Percentiles rank a stretch among this genome's conserved stretches.
phyloP scores from a whole-genome alignment of 768 basidiomycete genomes.

The Hericium erinaceus region DNA sequence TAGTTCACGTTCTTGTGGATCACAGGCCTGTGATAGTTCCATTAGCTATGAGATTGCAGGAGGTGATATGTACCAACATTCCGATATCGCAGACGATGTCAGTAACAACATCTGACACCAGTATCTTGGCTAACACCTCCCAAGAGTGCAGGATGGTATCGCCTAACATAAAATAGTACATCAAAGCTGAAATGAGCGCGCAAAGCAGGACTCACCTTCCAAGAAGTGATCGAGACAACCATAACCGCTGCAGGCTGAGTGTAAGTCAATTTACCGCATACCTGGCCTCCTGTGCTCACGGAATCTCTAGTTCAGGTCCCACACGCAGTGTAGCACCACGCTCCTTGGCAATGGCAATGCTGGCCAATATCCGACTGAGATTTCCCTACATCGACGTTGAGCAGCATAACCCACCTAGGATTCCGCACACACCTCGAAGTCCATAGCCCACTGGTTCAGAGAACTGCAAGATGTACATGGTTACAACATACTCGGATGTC shows the following conservation, averaged over 20 bases:
- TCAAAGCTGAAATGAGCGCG: background rate
- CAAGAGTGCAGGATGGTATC: slow-evolving; percentile 96
- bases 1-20: slow-evolving; percentile 97
- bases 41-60: background rate
- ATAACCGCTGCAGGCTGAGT: slow-evolving; percentile 60
- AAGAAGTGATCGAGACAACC: slow-evolving; percentile 97
- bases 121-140: slow-evolving; percentile 92
- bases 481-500: slow-evolving; percentile 2
- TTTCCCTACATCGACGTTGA: slow-evolving; percentile 61
- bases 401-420: background rate
- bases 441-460: slow-evolving; percentile 94
- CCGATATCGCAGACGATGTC: slow-evolving; percentile 96
- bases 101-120: slow-evolving; percentile 65
- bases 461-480: slow-evolving; percentile 40
- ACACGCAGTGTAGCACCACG: slow-evolving; percentile 86
- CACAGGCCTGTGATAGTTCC: slow-evolving; percentile 63
- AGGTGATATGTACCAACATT: slow-evolving; percentile 44
- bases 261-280: slow-evolving; percentile 9
- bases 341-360: slow-evolving; percentile 81
- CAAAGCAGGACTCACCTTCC: slow-evolving; percentile 50
- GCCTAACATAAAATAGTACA: slow-evolving; percentile 35
- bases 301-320: slow-evolving; percentile 94
- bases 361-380: slow-evolving; percentile 79
- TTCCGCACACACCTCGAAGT: slow-evolving; percentile 64
- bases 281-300: slow-evolving; percentile 36